Conservation (phyloP, 164 flowering plant species). For the Santalum album region DNA sequence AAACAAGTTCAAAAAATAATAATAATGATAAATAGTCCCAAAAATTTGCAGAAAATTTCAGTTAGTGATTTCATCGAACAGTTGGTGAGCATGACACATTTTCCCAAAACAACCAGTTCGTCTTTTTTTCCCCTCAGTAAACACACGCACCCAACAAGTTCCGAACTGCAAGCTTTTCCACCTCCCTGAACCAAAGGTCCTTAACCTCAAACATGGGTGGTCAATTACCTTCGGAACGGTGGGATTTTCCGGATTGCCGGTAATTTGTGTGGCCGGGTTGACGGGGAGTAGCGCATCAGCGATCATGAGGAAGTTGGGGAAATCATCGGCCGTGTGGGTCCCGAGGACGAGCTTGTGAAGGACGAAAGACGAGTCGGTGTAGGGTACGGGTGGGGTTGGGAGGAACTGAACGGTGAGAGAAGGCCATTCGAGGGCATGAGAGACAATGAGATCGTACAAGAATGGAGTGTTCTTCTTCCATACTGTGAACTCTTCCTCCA, state of each 20-base stretch:
- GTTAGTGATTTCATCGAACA: constrained; percentile 25
- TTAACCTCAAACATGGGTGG: not conserved
- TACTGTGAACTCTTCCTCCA: constrained; percentile 62
- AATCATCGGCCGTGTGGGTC: constrained; percentile 76
- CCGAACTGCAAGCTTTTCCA: too few relatives aligned
- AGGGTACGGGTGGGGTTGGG: constrained; percentile 29
- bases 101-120: too few relatives aligned
- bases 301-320: constrained; percentile 70
- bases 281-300: constrained; percentile 66
- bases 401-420: constrained; percentile 93
- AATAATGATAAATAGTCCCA: too few relatives aligned
- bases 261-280: constrained; percentile 1
- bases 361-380: constrained; percentile 24
- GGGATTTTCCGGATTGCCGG: constrained; percentile 3
- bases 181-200: too few relatives aligned
- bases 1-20: too few relatives aligned
- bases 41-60: not conserved
- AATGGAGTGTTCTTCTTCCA: constrained; percentile 96
- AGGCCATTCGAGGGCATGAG: constrained; percentile 89
- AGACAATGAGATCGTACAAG: constrained; percentile 74
- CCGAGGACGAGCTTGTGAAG: constrained; percentile 69
- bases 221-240: constrained; percentile 34
- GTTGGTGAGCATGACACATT: constrained; percentile 2
- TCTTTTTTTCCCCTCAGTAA: too few relatives aligned
- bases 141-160: too few relatives aligned